Base-by-base conservation (phyloP, 2,329 filamentous ascomycete species). In the Aurifilum marmelostoma region DNA sequence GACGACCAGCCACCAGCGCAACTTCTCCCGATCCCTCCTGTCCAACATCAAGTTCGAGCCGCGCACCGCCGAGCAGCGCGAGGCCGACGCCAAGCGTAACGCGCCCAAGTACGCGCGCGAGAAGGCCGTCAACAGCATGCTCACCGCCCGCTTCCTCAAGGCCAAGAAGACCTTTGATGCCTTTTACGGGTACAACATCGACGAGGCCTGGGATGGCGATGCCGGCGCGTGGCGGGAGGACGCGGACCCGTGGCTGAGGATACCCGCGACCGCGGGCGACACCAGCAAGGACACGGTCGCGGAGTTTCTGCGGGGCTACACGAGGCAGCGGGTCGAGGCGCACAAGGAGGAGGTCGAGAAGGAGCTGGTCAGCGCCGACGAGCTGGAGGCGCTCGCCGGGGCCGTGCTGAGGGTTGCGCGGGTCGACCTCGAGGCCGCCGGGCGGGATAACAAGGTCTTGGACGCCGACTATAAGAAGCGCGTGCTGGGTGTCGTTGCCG, bases 31-130 rank as follows among this genome's bases (percentile, higher is more conserved):
- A 1, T 61, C 65, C 54, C 65, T 61, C 41, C 65, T 67, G 21
- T 62, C 65, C 65, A 67, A 62, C 65, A 67, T 61, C 64, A 71
- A 71, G 58, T 72, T 67, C 68, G 50, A 67, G 39, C 70, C 71
- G 34, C 71, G 71, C 43, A 72, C 70, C 3, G 54, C 65, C 27
- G 70, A 70, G 50, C 70, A 72, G 62, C 71, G 71, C 64, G 68
- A 69, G 59, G 66, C 52, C 43, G 71, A 72, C 65, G 71, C 71
- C 8, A 58, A 54, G 62, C 62, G 58, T 50, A 72, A 72, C 66
- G 71, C 65, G 39, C 71, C 71, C 43, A 72, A 72, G 68, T 72
- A 72, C 70, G 70, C 69, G 41, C 71, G 71, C 37, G 67, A 71
- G 59, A 69, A 69, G 41, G 63, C 56, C 54, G 71, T 72, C 62